Evolutionary conservation across 2,329 filamentous ascomycete genomes (phyloP).

Genomic region (Cordyceps sp.): DNA sequence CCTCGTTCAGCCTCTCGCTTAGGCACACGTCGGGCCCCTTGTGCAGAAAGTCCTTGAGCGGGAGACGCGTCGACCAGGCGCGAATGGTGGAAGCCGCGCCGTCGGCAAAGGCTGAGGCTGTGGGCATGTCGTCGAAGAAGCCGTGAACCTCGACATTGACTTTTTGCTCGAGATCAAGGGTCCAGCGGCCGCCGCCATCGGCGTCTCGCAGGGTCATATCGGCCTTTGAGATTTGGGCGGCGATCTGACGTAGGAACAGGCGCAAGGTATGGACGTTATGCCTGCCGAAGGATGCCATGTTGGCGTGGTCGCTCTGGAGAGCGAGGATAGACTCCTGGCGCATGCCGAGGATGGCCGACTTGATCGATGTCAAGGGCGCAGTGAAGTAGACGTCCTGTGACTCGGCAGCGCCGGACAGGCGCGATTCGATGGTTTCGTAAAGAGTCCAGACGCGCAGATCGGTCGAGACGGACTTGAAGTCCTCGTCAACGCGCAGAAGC

Average conservation of each 20-base stretch:
- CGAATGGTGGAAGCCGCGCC: conserved; percentile 22
- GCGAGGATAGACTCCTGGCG: conserved; percentile 34
- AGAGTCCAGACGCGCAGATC: conserved; percentile 47
- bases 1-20: conserved; percentile 30
- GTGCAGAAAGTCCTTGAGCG: conserved; percentile 35
- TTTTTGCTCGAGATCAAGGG: conserved; percentile 30
- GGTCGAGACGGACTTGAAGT: conserved; percentile 37
- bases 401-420: conserved; percentile 22
- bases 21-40: conserved; percentile 39
- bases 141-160: conserved; percentile 39
- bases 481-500: conserved; percentile 32
- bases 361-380: conserved; percentile 41
- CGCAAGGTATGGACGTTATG: conserved; percentile 31
- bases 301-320: conserved; percentile 35
- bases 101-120: no score
- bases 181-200: conserved; percentile 18
- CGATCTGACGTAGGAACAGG: conserved; percentile 18
- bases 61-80: conserved; percentile 32
- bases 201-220: conserved; percentile 11
- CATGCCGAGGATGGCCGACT: conserved; percentile 33
- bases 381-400: conserved; percentile 34
- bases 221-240: conserved; percentile 15
- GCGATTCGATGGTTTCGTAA: conserved; percentile 45
- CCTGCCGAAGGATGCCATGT: conserved; percentile 35
- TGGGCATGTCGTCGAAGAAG: conserved; percentile 38